Evolutionary conservation across 2,329 filamentous ascomycete species (phyloP).

Genomic region (Arachnomyces sp.): DNA sequence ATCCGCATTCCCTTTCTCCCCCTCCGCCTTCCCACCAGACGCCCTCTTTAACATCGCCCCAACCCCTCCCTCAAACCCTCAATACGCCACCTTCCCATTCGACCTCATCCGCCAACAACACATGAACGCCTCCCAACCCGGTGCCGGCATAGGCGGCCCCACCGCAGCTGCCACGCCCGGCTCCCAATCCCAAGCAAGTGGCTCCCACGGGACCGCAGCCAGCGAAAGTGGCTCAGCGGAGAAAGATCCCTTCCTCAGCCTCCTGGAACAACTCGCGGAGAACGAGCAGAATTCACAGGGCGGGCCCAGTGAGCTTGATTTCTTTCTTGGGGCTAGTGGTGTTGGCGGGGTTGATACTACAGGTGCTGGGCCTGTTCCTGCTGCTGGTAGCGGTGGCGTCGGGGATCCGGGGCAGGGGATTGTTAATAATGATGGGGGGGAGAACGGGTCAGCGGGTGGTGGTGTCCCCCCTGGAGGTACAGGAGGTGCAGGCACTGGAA

Average conservation of each 20-base stretch:
- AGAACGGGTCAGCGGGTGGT: too few species aligned
- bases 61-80: conserved; percentile 23
- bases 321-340: conserved; percentile 52
- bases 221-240: conserved; percentile 50
- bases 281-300: conserved; percentile 60
- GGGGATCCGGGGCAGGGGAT: too few species aligned
- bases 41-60: conserved; percentile 19
- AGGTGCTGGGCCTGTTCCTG: too few species aligned
- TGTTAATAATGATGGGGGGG: too few species aligned
- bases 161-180: conserved; percentile 27
- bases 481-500: too few species aligned
- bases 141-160: neutral
- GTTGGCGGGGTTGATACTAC: conserved; percentile 6
- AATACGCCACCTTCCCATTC: conserved; percentile 33
- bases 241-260: conserved; percentile 70
- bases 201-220: conserved; percentile 39
- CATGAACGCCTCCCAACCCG: conserved; percentile 9
- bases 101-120: conserved; percentile 16
- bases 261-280: conserved; percentile 74
- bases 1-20: conserved; percentile 26
- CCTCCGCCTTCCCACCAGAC: conserved; percentile 27
- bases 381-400: too few species aligned
- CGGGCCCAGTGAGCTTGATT: conserved; percentile 66
- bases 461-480: too few species aligned
- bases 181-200: conserved; percentile 36